Base-by-base conservation (phyloP, 1,139 yeast species). In the Suhomyces bribrorum region DNA sequence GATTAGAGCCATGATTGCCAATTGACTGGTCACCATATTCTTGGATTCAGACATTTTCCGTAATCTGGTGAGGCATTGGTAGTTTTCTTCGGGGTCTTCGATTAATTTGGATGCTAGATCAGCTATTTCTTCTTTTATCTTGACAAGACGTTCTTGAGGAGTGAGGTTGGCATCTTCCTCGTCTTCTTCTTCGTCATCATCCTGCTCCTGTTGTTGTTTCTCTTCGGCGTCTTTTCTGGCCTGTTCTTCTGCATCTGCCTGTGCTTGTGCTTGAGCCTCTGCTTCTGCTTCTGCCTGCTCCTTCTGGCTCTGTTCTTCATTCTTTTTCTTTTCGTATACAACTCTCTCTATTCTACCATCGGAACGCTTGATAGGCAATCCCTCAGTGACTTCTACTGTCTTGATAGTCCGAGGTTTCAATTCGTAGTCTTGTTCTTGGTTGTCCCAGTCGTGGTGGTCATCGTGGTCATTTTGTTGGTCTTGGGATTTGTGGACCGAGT, bases 81-180 rank as follows among this genome's bases (percentile, higher is more conserved):
- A 71, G 56, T 90, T 79, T 53, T 87, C 96, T 58, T 92, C 97
- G 1, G 98, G 97, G 44, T 88, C 89, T 59, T 90, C 96, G 54
- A 82, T 81, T 29, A 92, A 64, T 37, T 75, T 76, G 24, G 86
- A 86, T 1, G 95, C 96, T 36, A 84, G 62, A 12, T 77, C 83
- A 0, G 97, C 96, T 24, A 92, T 77, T 43, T 84, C 87, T 62
- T 89, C 97, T 52, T 89, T 87, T 34, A 86, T 71, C 45, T 74
- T 73, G 13, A 73, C 50, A 25, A 86, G 69, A 43, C 71, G 72
- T 54, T 82, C 84, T 38, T 69, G 77, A 0, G 84, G 82, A n/a
- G 79, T 68, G 7, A 74, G 66, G 12, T 68, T 69, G 5, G 72
- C 73, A 34, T 77, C 75, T 12, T 66, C 68, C 14, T 70, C 78